Evolutionary conservation across 2,329 filamentous ascomycete genomes (phyloP), one percentile per base, ranked within the genome.

Genomic region (Penicillium sp.): DNA sequence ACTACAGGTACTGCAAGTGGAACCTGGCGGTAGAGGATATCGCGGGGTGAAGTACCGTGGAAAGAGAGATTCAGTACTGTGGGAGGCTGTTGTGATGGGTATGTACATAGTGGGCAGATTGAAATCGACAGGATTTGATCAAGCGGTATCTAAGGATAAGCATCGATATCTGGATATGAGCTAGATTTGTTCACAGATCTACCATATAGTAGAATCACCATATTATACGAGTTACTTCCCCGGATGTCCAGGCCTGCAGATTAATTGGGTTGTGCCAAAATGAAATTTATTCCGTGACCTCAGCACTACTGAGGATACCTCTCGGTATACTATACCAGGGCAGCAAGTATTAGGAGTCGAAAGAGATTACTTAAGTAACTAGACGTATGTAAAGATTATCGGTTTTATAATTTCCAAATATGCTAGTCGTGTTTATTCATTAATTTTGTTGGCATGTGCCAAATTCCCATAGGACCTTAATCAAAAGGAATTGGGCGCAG

Each of bases 401-500:
- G 0, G 9, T 16, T n/a, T 16, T 22, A 18, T 4, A 8, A n/a
- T 34, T 34, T 24, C 11, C 9, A 34, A 11, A 34, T 46, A 46
- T 11, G 20, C 18, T 46, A 24, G 18, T 43, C 37, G n/a, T 43
- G 10, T 13, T 54, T 42, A 35, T 32, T 53, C 29, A 54, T 58
- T 53, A 50, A 50, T 48, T 32, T 40, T 54, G 13, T 35, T n/a
- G 22, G 22, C 14, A 16, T 24, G 8, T n/a, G 14, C 11, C 10
- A n/a, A 18, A 29, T 24, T 13, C 13, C 20, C 5, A 26, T n/a
- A 10, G 11, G 26, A 31, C n/a, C 22, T 49, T 72, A 79, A 65
- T 79, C 77, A 61, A 79, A 79, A 6, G 77, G 77, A 62, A 79
- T 78, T 37, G 75, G 74, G 24, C 76, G 74, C 56, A 99, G 73